A percentile compares a stretch with the other conserved stretches of the same genome.
Conservation (phyloP, 257 asterid species). For the Anisodus tanguticus region DNA sequence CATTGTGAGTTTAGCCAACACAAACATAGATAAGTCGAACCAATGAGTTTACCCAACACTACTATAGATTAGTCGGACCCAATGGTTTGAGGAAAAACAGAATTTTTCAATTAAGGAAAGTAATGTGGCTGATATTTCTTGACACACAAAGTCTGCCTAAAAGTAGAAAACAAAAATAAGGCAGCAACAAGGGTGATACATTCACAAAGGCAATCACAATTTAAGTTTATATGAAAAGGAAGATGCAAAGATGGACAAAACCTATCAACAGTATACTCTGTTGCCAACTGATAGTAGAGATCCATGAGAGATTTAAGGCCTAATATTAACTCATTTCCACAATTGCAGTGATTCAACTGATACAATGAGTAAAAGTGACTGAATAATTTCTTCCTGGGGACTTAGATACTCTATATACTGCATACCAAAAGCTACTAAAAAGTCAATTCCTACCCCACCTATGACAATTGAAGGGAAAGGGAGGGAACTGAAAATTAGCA, state of each 20-base stretch:
- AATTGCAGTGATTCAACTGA: neutral
- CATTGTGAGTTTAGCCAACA: too few species aligned
- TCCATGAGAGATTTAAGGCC: neutral
- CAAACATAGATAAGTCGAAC: too few species aligned
- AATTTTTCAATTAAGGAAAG: too few species aligned
- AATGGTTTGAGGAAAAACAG: too few species aligned
- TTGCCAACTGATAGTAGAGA: neutral
- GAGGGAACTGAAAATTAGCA: constrained; percentile 6
- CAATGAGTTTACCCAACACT: too few species aligned
- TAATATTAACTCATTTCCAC: constrained; percentile 8
- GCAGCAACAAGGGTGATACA: neutral
- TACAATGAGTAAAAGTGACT: constrained; percentile 1
- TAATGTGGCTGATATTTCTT: neutral
- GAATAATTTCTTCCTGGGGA: neutral
- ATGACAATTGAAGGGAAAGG: constrained; percentile 18
- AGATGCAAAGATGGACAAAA: neutral
- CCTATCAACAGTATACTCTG: neutral
- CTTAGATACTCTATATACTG: constrained; percentile 18
- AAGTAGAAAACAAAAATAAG: constrained; percentile 1
- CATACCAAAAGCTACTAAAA: constrained; percentile 31
- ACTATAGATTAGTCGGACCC: too few species aligned
- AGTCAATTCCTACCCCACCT: constrained; percentile 44
- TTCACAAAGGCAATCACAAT: constrained; percentile 2
- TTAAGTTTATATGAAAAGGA: neutral
- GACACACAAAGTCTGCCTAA: neutral